These are phyloP conservation scores for Massariosphaeria phaeospora DNA, from an alignment of 495 filamentous ascomycete genomes.

Conservation along the genomic window DNA sequence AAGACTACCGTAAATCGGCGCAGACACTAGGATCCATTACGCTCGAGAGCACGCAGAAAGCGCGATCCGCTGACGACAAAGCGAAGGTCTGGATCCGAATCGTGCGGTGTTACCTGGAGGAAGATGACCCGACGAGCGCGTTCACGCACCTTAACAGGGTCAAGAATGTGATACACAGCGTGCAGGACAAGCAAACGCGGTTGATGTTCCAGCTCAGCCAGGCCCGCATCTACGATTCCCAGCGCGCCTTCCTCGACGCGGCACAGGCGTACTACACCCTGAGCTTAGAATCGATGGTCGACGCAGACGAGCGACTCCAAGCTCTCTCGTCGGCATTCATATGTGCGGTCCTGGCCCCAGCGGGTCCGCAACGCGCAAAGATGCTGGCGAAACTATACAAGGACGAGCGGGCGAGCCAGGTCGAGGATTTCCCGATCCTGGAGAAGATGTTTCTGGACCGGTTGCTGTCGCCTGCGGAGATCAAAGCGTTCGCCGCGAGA, in stretches of 20 bases:
- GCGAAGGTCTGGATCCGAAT: constrained; percentile 86
- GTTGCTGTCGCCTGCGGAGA: constrained; percentile 71
- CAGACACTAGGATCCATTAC: constrained; percentile 75
- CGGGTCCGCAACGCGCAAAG: constrained; percentile 77
- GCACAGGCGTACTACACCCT: constrained; percentile 81
- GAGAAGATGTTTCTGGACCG: constrained; percentile 98
- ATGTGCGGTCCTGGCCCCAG: constrained; percentile 90
- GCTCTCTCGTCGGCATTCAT: constrained; percentile 84
- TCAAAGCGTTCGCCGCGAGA: constrained; percentile 74
- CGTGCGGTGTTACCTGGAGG: constrained; percentile 88
- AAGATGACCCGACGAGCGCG: constrained; percentile 81
- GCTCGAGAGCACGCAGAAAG: constrained; percentile 79
- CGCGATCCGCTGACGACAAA: constrained; percentile 71
- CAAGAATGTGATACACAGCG: constrained; percentile 80
- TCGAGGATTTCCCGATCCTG: constrained; percentile 79
- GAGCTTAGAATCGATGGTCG: constrained; percentile 66
- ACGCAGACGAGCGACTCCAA: constrained; percentile 78
- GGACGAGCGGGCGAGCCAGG: constrained; percentile 73
- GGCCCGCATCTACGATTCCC: constrained; percentile 86
- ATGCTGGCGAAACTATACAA: constrained; percentile 82
- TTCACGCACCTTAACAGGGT: constrained; percentile 86
- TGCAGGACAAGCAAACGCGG: constrained; percentile 62
- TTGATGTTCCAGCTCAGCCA: constrained; percentile 86
- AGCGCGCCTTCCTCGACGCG: constrained; percentile 86
- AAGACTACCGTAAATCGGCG: constrained; percentile 75